phyloP scores from a whole-genome alignment of 108 stramenopile genomes.

The Schizochytrium sp. region DNA sequence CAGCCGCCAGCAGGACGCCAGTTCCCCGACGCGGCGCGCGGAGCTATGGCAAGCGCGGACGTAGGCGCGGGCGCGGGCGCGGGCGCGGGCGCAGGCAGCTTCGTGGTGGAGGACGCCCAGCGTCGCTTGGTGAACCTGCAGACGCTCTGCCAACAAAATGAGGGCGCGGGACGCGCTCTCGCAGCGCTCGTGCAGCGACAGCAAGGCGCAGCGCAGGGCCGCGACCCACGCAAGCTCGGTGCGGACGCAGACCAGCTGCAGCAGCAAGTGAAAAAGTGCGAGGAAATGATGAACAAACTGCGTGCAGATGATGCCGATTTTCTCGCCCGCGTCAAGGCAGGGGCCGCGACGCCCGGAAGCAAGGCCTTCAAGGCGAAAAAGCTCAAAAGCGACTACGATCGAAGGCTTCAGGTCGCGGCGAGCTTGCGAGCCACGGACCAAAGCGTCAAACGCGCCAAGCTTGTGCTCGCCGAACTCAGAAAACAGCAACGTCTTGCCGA shows the following conservation, averaged over 20 bases:
- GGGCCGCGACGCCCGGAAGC: background rate
- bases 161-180: background rate
- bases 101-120: background rate
- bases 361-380: background rate
- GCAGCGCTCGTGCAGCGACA: background rate
- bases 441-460: background rate
- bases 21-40: too few species aligned
- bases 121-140: background rate
- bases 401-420: background rate
- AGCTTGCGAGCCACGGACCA: background rate
- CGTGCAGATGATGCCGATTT: background rate
- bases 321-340: background rate
- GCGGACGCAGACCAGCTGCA: background rate
- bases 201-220: background rate
- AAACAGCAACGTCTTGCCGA: background rate
- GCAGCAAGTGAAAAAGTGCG: background rate
- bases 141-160: background rate
- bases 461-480: background rate
- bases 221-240: background rate
- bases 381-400: background rate
- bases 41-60: too few species aligned
- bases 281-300: background rate
- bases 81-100: background rate
- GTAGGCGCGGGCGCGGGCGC: too few species aligned
- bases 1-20: too few species aligned